Conservation (phyloP, 1,139 yeast species). For the Lodderomyces oxycetoniae region DNA sequence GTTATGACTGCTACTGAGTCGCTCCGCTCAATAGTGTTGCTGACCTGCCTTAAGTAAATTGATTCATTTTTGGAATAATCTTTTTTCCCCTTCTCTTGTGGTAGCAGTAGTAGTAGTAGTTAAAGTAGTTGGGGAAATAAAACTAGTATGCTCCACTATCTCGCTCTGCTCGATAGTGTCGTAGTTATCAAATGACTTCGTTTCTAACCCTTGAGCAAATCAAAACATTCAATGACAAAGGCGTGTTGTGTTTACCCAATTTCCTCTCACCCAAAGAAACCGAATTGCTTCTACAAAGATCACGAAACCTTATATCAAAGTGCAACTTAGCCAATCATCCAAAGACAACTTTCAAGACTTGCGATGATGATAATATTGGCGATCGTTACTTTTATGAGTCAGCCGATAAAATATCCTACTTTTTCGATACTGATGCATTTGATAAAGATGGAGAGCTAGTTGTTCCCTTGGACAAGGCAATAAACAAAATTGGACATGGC, state of each 20-base stretch:
- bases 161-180: no score
- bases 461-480: slow-evolving; percentile 52
- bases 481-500: slow-evolving; percentile 80
- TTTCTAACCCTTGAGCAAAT: slow-evolving; percentile 32
- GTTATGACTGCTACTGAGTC: no score
- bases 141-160: no score
- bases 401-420: slow-evolving; percentile 63
- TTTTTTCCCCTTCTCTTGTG: no score
- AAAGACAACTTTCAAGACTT: slow-evolving; percentile 65
- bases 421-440: slow-evolving; percentile 71
- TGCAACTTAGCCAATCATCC: slow-evolving; percentile 63
- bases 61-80: no score
- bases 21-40: no score
- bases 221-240: slow-evolving; percentile 47
- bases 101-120: no score
- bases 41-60: no score
- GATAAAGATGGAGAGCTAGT: slow-evolving; percentile 46
- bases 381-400: slow-evolving; percentile 69
- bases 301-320: slow-evolving; percentile 41
- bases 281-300: slow-evolving; percentile 33
- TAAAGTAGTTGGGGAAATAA: no score
- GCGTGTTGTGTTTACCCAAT: slow-evolving; percentile 57
- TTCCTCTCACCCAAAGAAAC: slow-evolving; percentile 46
- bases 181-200: no score
- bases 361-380: slow-evolving; percentile 62